A percentile compares a stretch with the other conserved stretches of the same genome.
Conservation (phyloP, 257 asterid genomes). For the Solanum habrochaites region DNA sequence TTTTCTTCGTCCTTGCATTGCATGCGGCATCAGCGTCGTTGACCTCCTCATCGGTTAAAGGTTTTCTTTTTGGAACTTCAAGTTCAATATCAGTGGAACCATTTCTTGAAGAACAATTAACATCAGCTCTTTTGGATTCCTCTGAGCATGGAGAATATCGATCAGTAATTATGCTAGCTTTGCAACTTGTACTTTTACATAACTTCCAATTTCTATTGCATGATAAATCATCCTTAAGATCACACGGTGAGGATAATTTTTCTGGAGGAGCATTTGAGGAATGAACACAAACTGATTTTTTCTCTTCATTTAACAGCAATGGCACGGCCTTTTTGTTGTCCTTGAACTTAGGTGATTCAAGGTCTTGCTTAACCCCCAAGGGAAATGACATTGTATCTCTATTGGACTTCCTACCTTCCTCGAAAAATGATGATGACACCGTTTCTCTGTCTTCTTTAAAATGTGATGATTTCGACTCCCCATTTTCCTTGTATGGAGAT, state of each 20-base stretch:
- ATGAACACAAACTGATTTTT: not conserved
- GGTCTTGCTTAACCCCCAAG: conserved; percentile 15
- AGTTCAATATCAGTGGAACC: conserved; percentile 37
- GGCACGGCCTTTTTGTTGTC: conserved; percentile 10
- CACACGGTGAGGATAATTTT: not conserved
- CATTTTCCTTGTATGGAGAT: conserved; percentile 18
- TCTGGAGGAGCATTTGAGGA: not conserved
- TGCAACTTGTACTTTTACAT: conserved; percentile 69
- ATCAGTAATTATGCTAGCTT: conserved; percentile 32
- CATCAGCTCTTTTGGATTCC: conserved; percentile 21
- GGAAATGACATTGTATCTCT: not conserved
- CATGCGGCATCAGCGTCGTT: not conserved
- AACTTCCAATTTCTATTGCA: conserved; percentile 9
- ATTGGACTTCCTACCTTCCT: conserved; percentile 10
- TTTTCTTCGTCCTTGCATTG: conserved; percentile 12
- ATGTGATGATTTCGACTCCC: not conserved
- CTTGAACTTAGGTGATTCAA: conserved; percentile 10
- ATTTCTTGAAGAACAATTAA: conserved; percentile 23
- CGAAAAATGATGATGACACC: conserved; percentile 9
- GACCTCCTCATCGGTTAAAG: conserved; percentile 10
- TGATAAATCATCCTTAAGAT: not conserved
- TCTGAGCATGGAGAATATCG: conserved; percentile 31
- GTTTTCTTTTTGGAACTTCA: conserved; percentile 24
- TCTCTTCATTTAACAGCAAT: not conserved
- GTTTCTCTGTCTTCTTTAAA: conserved; percentile 18